Evolutionary conservation across 1,284 basidiomycete genomes (phyloP), one percentile per base, ranked within the genome.

Genomic region (Cystobasidium slooffiae): DNA sequence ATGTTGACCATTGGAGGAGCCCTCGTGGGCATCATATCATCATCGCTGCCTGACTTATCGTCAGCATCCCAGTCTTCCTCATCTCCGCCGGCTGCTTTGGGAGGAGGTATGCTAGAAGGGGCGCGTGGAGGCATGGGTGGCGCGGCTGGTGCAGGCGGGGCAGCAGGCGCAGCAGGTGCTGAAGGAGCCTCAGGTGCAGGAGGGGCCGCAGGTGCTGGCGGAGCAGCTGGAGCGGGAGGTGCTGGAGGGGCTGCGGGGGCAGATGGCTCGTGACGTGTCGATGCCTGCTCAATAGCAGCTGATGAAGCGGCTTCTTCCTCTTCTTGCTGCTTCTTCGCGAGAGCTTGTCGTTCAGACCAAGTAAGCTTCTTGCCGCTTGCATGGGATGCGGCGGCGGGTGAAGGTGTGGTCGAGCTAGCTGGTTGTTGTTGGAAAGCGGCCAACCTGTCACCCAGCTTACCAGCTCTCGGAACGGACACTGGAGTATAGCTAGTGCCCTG

Each of bases 341-440:
- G 84, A 0, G 91, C 93, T 81, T 96, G 93, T 49, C 94, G 86
- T 82, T 96, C 91, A 75, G 88, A 90, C 94, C 94, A 96, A 0
- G 93, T 94, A 70, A 95, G 83, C 81, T 93, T 94, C 85, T 91
- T 91, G 31, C 77, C 64, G 3, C 81, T 81, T 24, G 78, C 39
- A 31, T 52, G 3, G 8, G 41, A 14, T 14, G 67, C 56, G 18
- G 24, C 39, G 22, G 3, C 72, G 69, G 67, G 68, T 79, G 2
- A 78, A 79, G 7, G 80, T 53, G 6, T 64, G 24, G 39, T 73
- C 75, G 20, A 39, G 74, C 68, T 77, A 77, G 75, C 24, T 14
- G 56, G 20, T n/a, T 84, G 76, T 79, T 84, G 79, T 73, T 88
- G 84, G 55, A 86, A 84, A 75, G 88, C 86, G 78, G 82, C 82